Conservation (phyloP, 202 grass and related monocot species). For the Bolboschoenoplectus hybrid region DNA sequence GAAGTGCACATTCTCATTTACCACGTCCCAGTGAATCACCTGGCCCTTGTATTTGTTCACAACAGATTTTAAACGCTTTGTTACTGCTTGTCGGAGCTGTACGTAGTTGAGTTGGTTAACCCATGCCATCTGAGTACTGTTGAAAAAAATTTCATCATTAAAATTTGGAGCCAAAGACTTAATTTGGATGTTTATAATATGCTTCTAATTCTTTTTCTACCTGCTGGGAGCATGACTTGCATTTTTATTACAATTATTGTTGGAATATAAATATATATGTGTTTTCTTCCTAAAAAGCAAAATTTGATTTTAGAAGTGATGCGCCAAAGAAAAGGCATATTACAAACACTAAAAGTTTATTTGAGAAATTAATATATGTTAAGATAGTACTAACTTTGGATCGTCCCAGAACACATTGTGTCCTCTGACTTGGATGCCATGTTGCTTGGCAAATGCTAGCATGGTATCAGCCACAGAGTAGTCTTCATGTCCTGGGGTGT, state of each 20-base stretch:
- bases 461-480: slow-evolving; percentile 72
- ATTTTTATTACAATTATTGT: slow-evolving; percentile 8
- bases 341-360: neutral
- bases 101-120: slow-evolving; percentile 21
- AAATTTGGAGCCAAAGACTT: neutral
- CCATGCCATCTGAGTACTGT: slow-evolving; percentile 57
- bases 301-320: neutral
- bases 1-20: slow-evolving; percentile 89
- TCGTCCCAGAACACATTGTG: slow-evolving; percentile 96
- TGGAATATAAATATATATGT: neutral
- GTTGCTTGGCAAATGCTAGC: slow-evolving; percentile 56
- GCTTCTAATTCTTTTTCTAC: neutral
- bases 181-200: slow-evolving; percentile 9
- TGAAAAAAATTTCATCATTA: neutral
- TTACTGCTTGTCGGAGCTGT: slow-evolving; percentile 60
- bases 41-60: slow-evolving; percentile 60
- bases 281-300: neutral
- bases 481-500: slow-evolving; percentile 44
- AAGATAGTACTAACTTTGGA: slow-evolving; percentile 22
- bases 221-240: neutral
- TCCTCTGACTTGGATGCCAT: slow-evolving; percentile 63
- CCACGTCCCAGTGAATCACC: slow-evolving; percentile 82
- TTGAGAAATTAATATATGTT: neutral
- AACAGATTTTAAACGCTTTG: slow-evolving; percentile 51
- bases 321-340: neutral